Conservation (phyloP, 306 rosid species). For the Inga oerstediana region DNA sequence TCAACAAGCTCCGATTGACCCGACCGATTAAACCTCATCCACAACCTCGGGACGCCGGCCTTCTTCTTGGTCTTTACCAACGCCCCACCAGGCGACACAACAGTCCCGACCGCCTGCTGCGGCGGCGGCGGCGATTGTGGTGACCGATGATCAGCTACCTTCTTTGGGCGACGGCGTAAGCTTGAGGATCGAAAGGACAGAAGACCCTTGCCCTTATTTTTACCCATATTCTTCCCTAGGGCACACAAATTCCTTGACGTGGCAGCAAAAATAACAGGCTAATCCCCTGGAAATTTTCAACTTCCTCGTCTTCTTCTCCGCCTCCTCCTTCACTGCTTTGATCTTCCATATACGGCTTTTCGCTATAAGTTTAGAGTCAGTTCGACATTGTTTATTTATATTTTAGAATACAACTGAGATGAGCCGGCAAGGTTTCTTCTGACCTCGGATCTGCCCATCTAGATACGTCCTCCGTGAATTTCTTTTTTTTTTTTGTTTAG, state of each 20-base stretch:
- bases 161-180: slow-evolving; percentile 67
- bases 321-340: not conserved
- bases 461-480: too few relatives aligned
- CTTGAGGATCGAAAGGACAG: slow-evolving; percentile 68
- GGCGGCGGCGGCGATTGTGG: slow-evolving; percentile 26
- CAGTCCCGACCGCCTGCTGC: not conserved
- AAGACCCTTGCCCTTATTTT: slow-evolving; percentile 38
- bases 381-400: not conserved
- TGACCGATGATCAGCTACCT: slow-evolving; percentile 25
- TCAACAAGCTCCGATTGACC: slow-evolving; percentile 81
- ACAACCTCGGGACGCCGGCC: slow-evolving; percentile 75
- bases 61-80: slow-evolving; percentile 79
- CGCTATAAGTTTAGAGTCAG: too few relatives aligned
- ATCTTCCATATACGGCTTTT: not conserved
- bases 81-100: slow-evolving; percentile 24
- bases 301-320: not conserved
- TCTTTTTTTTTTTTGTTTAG: too few relatives aligned
- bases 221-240: slow-evolving; percentile 49
- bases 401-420: too few relatives aligned
- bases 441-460: too few relatives aligned
- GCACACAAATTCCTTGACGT: not conserved
- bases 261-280: not conserved
- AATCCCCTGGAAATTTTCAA: not conserved
- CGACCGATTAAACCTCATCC: slow-evolving; percentile 86
- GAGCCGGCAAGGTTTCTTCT: too few relatives aligned